A percentile compares a stretch with the other conserved stretches of the same genome.
Conservation (phyloP, 352 stramenopile species). For the Stramenopiles sp. region DNA sequence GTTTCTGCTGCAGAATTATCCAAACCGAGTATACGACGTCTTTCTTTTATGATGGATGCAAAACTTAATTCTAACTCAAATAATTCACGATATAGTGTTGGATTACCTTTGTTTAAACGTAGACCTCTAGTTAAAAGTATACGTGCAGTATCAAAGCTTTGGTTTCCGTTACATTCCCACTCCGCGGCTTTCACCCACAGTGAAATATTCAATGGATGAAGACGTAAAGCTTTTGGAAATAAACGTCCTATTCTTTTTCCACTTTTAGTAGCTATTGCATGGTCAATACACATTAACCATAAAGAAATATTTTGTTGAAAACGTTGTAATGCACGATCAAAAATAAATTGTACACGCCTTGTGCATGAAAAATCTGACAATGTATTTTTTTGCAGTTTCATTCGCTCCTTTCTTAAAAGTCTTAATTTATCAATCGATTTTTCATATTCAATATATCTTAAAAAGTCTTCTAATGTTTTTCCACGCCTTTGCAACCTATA, state of each 20-base stretch:
- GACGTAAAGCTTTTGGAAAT: slow-evolving; percentile 56
- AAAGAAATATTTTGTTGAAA: slow-evolving; percentile 59
- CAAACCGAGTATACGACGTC: neutral
- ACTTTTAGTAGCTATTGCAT: slow-evolving; percentile 44
- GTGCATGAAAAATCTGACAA: slow-evolving; percentile 43
- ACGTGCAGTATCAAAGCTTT: slow-evolving; percentile 56
- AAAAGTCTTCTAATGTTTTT: slow-evolving; percentile 62
- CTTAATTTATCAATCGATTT: slow-evolving; percentile 65
- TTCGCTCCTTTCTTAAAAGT: slow-evolving; percentile 40
- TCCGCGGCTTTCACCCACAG: slow-evolving; percentile 68
- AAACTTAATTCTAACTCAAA: neutral
- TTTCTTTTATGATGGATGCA: neutral
- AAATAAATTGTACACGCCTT: slow-evolving; percentile 52
- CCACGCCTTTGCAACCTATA: slow-evolving; percentile 64
- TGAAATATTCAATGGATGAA: slow-evolving; percentile 49
- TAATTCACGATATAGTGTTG: neutral
- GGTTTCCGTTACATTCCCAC: slow-evolving; percentile 59
- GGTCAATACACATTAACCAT: slow-evolving; percentile 69
- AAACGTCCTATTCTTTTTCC: slow-evolving; percentile 42
- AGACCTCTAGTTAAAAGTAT: neutral
- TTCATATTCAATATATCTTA: slow-evolving; percentile 79
- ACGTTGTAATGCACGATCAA: slow-evolving; percentile 57
- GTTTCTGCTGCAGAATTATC: neutral
- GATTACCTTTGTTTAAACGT: neutral
- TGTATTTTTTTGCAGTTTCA: slow-evolving; percentile 36